Evolutionary conservation across 768 basidiomycete genomes (phyloP), one percentile per base, ranked within the genome.

Genomic region (Pleurotus tuoliensis): DNA sequence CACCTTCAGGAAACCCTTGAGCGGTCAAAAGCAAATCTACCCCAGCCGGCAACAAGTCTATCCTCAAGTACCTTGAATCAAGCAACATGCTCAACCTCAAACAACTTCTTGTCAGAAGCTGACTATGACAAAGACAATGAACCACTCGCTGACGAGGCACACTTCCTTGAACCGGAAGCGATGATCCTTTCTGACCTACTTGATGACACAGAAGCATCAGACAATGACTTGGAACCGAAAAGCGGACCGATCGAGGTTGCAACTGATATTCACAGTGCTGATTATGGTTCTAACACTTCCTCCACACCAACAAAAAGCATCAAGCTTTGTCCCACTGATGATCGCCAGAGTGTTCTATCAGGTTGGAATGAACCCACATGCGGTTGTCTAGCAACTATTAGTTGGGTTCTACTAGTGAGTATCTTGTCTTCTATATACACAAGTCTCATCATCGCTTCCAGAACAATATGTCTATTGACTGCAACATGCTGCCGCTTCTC

Each of bases 171-270:
- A 43, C 41, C 20, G 2, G n/a, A 56, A n/a, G 34, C 22, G 11
- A 22, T 25, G 8, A 34, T 27, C 20, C 46, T 56, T 38, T 34
- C 45, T 11, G 47, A 34, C n/a, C 9, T 34, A 16, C 43, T 46
- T 0, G 72, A 71, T 4, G 65, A 75, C 43, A 20, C 4, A 43
- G 41, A 43, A n/a, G 41, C 4, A 3, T 43, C 41, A n/a, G 41
- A 15, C 13, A 3, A 20, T n/a, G 41, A n/a, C 15, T n/a, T 43
- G 18, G 39, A 38, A 22, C n/a, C 9, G 6, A 15, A 53, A 9
- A 27, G 27, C 18, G 5, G 18, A 18, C 40, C 40, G 13, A 43
- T 3, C 40, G 40, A 43, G 40, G 40, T 13, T 13, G 40, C 27
- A 27, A 27, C 27, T 27, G 27, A 27, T 27, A 27, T 27, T 4